Evolutionary conservation across 441 rosid species (phyloP).

Genomic region (Populus tomentosa): DNA sequence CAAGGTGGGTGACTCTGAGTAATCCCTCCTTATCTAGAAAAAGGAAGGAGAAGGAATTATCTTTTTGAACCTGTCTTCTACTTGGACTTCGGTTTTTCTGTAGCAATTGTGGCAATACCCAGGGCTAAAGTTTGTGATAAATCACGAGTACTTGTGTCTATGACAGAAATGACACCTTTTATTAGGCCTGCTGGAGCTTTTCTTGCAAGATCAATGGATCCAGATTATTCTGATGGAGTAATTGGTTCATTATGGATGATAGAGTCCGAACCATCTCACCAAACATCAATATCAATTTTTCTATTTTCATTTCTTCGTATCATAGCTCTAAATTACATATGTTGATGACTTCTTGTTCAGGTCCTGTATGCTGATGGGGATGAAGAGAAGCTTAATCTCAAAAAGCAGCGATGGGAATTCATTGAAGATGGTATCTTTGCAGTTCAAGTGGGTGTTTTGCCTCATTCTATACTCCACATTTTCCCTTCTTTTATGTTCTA

Average conservation of each 20-base stretch:
- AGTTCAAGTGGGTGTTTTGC: constrained; percentile 28
- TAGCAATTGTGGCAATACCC: not conserved
- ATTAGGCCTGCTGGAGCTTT: not conserved
- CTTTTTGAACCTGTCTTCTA: not conserved
- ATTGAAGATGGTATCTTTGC: constrained; percentile 26
- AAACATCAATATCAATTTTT: not conserved
- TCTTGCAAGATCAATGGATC: not conserved
- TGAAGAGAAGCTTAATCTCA: constrained; percentile 50
- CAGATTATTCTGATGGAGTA: constrained; percentile 2
- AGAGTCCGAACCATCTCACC: not conserved
- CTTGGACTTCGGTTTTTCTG: not conserved
- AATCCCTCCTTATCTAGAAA: not conserved
- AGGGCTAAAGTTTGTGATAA: not conserved
- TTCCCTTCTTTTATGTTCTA: not conserved
- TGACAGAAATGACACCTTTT: not conserved
- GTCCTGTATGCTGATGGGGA: constrained; percentile 67
- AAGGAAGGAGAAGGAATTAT: not conserved
- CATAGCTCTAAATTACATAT: not conserved
- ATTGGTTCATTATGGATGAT: not conserved
- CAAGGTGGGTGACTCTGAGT: constrained; percentile 34
- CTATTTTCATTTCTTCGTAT: not conserved
- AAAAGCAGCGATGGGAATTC: constrained; percentile 42
- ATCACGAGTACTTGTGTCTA: not conserved
- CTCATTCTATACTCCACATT: not conserved
- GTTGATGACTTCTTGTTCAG: constrained; percentile 31